Evolutionary conservation across 2,329 filamentous ascomycete genomes (phyloP), one percentile per base, ranked within the genome.

Genomic region (Fusarium sp.): DNA sequence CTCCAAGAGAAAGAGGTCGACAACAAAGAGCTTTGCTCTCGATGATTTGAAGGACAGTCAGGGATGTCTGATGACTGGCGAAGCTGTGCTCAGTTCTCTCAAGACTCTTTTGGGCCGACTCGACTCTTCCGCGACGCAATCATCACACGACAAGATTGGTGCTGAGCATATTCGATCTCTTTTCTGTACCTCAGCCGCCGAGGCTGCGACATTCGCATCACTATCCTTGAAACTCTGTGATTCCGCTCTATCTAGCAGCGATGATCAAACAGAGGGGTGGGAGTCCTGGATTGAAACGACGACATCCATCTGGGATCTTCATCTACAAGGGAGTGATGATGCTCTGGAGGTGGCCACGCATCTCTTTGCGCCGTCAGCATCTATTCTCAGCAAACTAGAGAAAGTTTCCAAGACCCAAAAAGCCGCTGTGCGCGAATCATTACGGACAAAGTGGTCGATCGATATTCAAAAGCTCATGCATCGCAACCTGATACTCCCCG

Each of bases 151-250:
- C 74, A 84, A 80, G 62, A 89, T 90, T 74, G 89, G 89, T 18
- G 87, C 87, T 2, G 88, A 90, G 76, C 89, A 90, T 70, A 85
- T 91, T 75, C 88, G 87, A 73, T 88, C 89, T 5, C 82, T 91
- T 8, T 90, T 91, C 77, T 87, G 84, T 64, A 83, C 83, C 1
- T 82, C 88, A 1, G 85, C 86, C 0, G 71, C 82, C 10, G 89
- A 90, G 20, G 83, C 85, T 8, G 82, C 86, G 16, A 79, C 82
- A 5, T 79, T 89, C 6, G 80, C 87, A 16, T 84, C 84, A 2
- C 85, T 86, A 2, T 80, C 89, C 7, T 76, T 91, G 6, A 76
- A 77, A 3, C 76, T 88, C 4, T 90, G 88, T 76, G 78, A 84
- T 31, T 67, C 82, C 18, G 81, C 85, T 0, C 63, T 87, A 16